phyloP scores from a whole-genome alignment of 2,329 filamentous ascomycete species.

The Knoxdaviesia capensis region DNA sequence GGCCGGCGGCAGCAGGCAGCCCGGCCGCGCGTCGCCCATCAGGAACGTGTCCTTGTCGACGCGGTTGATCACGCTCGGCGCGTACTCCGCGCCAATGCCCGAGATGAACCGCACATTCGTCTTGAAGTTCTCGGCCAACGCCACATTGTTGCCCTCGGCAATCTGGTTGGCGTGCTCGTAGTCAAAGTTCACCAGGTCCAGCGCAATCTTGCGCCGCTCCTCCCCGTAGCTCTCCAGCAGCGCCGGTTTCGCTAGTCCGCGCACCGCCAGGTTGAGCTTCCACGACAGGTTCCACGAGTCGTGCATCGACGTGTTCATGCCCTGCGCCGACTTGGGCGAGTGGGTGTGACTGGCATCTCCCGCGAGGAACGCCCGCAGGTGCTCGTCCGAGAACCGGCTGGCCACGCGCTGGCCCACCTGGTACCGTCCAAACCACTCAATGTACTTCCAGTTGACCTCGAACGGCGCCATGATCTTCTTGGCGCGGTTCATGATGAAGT shows the following conservation, averaged over 20 bases:
- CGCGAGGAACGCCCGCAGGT: slow-evolving; percentile 43
- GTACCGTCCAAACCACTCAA: slow-evolving; percentile 56
- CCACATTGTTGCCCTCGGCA: slow-evolving; percentile 39
- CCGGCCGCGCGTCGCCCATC: slow-evolving; percentile 29
- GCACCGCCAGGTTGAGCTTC: slow-evolving; percentile 30
- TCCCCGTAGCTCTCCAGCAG: slow-evolving; percentile 40
- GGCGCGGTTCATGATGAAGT: slow-evolving; percentile 51
- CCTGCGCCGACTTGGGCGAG: slow-evolving; percentile 52
- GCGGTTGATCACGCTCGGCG: slow-evolving; percentile 28
- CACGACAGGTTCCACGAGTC: slow-evolving; percentile 41
- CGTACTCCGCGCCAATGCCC: slow-evolving; percentile 45
- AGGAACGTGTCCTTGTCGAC: slow-evolving; percentile 17
- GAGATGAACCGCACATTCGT: slow-evolving; percentile 57
- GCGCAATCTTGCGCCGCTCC: slow-evolving; percentile 40
- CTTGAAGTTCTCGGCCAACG: slow-evolving; percentile 46
- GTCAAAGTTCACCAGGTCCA: slow-evolving; percentile 39
- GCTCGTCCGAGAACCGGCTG: slow-evolving; percentile 43
- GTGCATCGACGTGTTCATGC: slow-evolving; percentile 40
- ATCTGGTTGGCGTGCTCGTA: slow-evolving; percentile 36
- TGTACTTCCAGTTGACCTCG: slow-evolving; percentile 33
- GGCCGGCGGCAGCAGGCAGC: slow-evolving; percentile 40
- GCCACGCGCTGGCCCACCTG: slow-evolving; percentile 53
- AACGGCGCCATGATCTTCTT: slow-evolving; percentile 39
- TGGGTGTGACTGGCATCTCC: slow-evolving; percentile 56
- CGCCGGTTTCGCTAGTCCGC: slow-evolving; percentile 30